Evolutionary conservation across 2,329 filamentous ascomycete genomes (phyloP), one percentile per base, ranked within the genome.

Genomic region (Hypoxylon sp.): DNA sequence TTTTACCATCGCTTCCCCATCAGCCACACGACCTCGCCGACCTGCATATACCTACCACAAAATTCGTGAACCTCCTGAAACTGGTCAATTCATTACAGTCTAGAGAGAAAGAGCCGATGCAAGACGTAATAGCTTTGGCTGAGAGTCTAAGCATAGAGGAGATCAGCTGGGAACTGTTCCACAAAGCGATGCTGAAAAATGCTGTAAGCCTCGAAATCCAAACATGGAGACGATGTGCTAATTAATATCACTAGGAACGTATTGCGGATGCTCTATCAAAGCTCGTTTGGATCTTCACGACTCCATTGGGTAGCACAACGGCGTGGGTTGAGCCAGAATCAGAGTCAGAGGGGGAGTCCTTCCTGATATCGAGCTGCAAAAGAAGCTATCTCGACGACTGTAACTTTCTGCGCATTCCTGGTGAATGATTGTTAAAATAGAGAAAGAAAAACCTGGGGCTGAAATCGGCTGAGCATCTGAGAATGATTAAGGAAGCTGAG

Each of bases 1-100:
- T 47, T 13, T 35, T 67, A 8, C 65, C 65, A 11, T 56, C 37
- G n/a, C 55, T 68, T 32, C 62, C 62, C 15, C 48, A 46, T 21
- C 56, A 53, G 13, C 19, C 31, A 6, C 11, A 58, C 21, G 57
- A 68, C 48, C 48, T 68, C 1, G 7, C 52, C 6, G 47, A 47
- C 15, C 53, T 65, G 24, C 42, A 51, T 35, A 42, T 65, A 17
- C 53, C 53, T 15, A 52, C 35, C 2, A 19, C 42, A 47, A 68
- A 55, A 35, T 27, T 58, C n/a, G 27, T 47, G 19, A 27, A 21
- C 11, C 35, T 65, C 39, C 6, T 65, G 4, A 39, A 42, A 6
- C 31, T 68, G 19, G 13, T 65, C 10, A 6, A 59, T 11, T 13
- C 17, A n/a, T 11, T 29, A 11, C 21, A 55, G 35, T 11, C 17